Base-by-base conservation (phyloP, 2,329 filamentous ascomycete genomes). In the Botryotinia convoluta region DNA sequence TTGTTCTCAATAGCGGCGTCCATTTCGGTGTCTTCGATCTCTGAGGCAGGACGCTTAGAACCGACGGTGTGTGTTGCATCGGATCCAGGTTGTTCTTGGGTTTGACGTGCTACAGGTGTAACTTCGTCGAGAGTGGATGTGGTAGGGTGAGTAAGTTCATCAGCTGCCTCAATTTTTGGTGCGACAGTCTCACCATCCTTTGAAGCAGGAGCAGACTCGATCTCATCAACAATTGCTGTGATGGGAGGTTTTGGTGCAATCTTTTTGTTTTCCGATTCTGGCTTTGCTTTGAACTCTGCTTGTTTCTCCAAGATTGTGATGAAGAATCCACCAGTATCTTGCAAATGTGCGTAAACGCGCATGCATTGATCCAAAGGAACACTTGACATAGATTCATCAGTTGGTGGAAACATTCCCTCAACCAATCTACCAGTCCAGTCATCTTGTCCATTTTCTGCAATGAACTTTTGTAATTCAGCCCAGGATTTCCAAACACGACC, bases 251-350 rank as follows among this genome's bases (percentile, higher is more conserved):
- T 86, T 74, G 77, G 77, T 75, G 85, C 86, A n/a, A 81, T 81
- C 74, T 84, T 84, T 79, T 87, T 88, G 72, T 83, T 81, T 73
- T 87, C 85, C 7, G 88, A 87, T 82, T 96, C 93, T 35, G 91
- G 90, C 82, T 88, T 92, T 14, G 91, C 92, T 81, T 88, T 92
- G 81, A 97, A 94, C 77, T 98, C 96, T 39, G 89, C 88, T 81
- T 91, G 91, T 87, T 99, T 99, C 85, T 98, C 93, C 29, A 99
- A 84, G 0, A 98, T 95, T 0, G 94, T 92, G 81, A 99, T 98
- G 85, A 99, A 99, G 87, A 99, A 99, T 35, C 92, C 95, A 72
- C 96, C 96, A 4, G 96, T 99, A 79, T 99, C 94, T 83, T 99
- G 96, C 80, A 94, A 88, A 82, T 99, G 96, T 48, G 95, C 93